These are phyloP conservation scores for Jatropha multifida DNA, from an alignment of 441 rosid species.

Conservation along the genomic window DNA sequence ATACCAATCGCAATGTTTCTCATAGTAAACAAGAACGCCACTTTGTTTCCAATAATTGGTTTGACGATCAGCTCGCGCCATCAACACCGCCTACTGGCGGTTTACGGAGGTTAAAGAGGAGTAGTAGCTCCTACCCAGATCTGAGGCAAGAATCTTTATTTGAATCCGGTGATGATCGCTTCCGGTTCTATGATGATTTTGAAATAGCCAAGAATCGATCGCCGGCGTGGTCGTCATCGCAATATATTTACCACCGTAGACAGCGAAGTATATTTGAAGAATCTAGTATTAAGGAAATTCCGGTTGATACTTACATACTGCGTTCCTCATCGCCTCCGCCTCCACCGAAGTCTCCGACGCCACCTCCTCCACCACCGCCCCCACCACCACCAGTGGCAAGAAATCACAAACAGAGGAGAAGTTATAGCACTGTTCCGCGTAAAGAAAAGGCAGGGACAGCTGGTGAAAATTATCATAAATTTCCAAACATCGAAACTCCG, in stretches of 20 bases:
- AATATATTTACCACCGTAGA: slow-evolving; percentile 24
- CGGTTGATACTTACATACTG: slow-evolving; percentile 52
- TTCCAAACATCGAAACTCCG: slow-evolving; percentile 19
- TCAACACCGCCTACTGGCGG: slow-evolving; percentile 24
- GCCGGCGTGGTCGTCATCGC: slow-evolving; percentile 13
- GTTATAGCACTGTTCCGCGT: slow-evolving; percentile 36
- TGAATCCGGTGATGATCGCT: slow-evolving; percentile 46
- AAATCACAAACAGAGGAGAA: slow-evolving; percentile 28
- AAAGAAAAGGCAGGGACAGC: slow-evolving; percentile 28
- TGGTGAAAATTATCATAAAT: slow-evolving; percentile 19
- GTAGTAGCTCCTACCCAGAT: slow-evolving; percentile 77
- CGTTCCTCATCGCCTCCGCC: slow-evolving; percentile 31
- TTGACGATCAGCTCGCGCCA: slow-evolving; percentile 32
- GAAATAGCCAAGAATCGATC: slow-evolving; percentile 44
- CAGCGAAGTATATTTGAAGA: slow-evolving; percentile 36
- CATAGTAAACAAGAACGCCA: slow-evolving; percentile 14
- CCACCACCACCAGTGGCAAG: slow-evolving; percentile 28
- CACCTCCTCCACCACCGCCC: slow-evolving; percentile 35
- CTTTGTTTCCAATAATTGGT: slow-evolving; percentile 40
- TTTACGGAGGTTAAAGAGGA: slow-evolving; percentile 51
- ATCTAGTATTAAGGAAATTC: slow-evolving; percentile 48
- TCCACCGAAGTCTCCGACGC: slow-evolving; percentile 23
- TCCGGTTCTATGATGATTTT: slow-evolving; percentile 69
- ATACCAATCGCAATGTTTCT: not conserved
- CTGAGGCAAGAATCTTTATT: slow-evolving; percentile 44